phyloP scores from a whole-genome alignment of 352 stramenopile species.

The Thraustotheca clavata region DNA sequence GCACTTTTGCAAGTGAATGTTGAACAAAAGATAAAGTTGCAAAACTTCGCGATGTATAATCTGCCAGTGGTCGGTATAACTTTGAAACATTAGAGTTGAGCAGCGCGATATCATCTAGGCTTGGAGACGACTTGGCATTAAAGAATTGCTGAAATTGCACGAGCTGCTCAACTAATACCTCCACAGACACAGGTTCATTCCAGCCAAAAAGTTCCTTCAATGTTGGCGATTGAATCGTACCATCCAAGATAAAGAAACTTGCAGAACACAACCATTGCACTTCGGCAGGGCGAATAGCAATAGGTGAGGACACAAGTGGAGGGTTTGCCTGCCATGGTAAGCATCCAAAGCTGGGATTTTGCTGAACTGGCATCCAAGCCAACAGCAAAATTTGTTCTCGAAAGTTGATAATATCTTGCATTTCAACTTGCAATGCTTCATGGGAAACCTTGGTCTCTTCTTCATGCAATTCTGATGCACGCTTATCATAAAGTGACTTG shows the following conservation, averaged over 20 bases:
- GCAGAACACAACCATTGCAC: constrained; percentile 52
- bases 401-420: constrained; percentile 46
- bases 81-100: background rate
- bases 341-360: constrained; percentile 28
- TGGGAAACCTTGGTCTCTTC: constrained; percentile 30
- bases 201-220: constrained; percentile 40
- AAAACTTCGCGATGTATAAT: background rate
- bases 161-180: constrained; percentile 41
- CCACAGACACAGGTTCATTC: constrained; percentile 30
- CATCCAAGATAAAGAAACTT: constrained; percentile 50
- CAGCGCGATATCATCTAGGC: background rate
- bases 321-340: constrained; percentile 35
- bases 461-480: background rate
- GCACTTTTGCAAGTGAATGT: constrained; percentile 21
- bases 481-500: constrained; percentile 37
- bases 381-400: constrained; percentile 39
- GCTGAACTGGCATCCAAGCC: constrained; percentile 45
- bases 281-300: constrained; percentile 33
- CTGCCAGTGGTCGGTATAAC: background rate
- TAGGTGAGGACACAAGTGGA: constrained; percentile 39
- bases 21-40: background rate
- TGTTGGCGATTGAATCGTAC: constrained; percentile 32
- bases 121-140: background rate
- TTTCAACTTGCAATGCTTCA: constrained; percentile 36
- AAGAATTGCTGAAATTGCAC: constrained; percentile 6